phyloP scores from a whole-genome alignment of 2,329 filamentous ascomycete genomes.

The Dactylonectria macrodidyma region DNA sequence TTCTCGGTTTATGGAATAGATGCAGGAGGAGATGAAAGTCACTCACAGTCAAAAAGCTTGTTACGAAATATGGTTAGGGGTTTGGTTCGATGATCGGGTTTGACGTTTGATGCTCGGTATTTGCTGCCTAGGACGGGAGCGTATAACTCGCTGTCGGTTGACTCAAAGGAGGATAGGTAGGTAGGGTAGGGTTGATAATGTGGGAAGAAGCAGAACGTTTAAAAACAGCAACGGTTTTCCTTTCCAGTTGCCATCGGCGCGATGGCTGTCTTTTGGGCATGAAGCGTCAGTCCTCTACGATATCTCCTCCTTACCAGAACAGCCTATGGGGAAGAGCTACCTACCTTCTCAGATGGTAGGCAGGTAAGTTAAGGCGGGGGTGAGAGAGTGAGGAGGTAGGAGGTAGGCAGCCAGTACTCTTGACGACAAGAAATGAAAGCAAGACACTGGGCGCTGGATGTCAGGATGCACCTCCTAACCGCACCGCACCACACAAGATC shows the following conservation, averaged over 20 bases:
- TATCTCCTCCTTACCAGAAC: not conserved
- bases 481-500: not conserved
- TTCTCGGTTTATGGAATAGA: not conserved
- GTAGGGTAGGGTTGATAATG: not conserved
- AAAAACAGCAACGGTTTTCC: not conserved
- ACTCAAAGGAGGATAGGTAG: not conserved
- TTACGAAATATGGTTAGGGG: not conserved
- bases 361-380: not conserved
- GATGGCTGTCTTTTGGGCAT: not conserved
- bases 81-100: not conserved
- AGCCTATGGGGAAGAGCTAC: too few relatives aligned
- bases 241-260: slow-evolving; percentile 3
- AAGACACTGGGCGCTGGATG: slow-evolving; percentile 3
- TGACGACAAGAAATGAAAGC: not conserved
- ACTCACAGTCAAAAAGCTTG: not conserved
- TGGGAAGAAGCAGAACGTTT: not conserved
- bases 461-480: not conserved
- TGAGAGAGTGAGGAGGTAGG: not conserved
- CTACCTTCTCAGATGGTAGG: not conserved
- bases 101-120: not conserved
- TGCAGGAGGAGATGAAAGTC: not conserved
- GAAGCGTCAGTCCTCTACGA: not conserved
- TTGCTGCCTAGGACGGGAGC: not conserved
- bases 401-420: not conserved
- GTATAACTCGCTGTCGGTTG: not conserved